Percentiles rank a stretch among this genome's conserved stretches.
Conservation (phyloP, 2,329 filamentous ascomycete genomes). For the Colletotrichum sp. region DNA sequence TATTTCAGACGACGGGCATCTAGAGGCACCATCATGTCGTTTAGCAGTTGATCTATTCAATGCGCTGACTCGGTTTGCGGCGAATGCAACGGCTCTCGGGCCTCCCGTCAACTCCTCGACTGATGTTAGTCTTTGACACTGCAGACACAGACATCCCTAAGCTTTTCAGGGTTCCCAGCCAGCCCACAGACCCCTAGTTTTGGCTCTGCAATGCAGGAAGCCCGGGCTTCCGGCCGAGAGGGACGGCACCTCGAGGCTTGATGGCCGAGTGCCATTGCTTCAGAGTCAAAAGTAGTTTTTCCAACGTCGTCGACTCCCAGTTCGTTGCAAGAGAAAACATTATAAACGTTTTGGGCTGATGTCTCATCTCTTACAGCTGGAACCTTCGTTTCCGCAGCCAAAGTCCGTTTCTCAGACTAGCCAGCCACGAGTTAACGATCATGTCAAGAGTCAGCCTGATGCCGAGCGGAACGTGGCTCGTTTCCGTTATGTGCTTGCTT, state of each 20-base stretch:
- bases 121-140: neutral
- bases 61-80: constrained; percentile 1
- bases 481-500: neutral
- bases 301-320: neutral
- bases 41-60: neutral
- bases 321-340: neutral
- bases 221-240: neutral
- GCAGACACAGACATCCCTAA: neutral
- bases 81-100: neutral
- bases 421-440: neutral
- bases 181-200: neutral
- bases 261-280: neutral
- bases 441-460: neutral
- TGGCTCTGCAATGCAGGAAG: neutral
- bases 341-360: neutral
- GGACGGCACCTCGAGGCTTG: neutral
- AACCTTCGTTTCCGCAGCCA: neutral
- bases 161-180: constrained; percentile 5
- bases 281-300: neutral
- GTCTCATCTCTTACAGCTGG: neutral
- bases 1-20: constrained; percentile 11
- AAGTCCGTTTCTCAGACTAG: neutral
- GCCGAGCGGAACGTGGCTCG: neutral
- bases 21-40: neutral
- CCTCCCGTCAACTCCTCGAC: neutral